Percentiles rank a stretch among this genome's conserved stretches.
Evolutionary conservation across 495 filamentous ascomycete genomes (phyloP).

Genomic region (Opeltia flavorubescens): DNA sequence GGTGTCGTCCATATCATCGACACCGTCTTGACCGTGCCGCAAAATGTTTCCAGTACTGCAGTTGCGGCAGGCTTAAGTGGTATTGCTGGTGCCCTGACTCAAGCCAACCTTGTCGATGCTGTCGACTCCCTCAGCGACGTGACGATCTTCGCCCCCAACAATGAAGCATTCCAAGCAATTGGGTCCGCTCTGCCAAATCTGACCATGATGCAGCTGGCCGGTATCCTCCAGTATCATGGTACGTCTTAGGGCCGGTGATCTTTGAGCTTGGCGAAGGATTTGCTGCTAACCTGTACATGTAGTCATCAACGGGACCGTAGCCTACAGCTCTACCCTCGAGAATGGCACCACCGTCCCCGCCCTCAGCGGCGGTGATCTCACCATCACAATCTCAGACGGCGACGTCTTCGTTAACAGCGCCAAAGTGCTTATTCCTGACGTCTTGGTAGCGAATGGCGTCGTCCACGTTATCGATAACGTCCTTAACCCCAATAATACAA

Average conservation of each 20-base stretch:
- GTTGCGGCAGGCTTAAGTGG: conserved; percentile 39
- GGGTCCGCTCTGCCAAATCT: conserved; percentile 35
- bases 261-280: too few relatives aligned
- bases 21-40: conserved; percentile 39
- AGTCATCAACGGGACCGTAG: conserved; percentile 34
- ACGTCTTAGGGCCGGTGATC: background rate
- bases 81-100: conserved; percentile 38
- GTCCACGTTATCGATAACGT: conserved; percentile 51
- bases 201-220: conserved; percentile 28
- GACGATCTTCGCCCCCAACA: conserved; percentile 49
- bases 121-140: conserved; percentile 32
- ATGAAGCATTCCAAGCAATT: conserved; percentile 47
- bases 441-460: conserved; percentile 51
- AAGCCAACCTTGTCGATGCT: conserved; percentile 25
- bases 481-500: conserved; percentile 42
- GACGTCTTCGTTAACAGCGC: conserved; percentile 39
- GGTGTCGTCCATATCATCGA: conserved; percentile 57
- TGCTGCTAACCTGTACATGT: conserved; percentile 17
- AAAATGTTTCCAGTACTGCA: conserved; percentile 33
- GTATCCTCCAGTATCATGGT: conserved; percentile 26
- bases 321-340: conserved; percentile 33
- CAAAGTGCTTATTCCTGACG: conserved; percentile 39
- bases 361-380: conserved; percentile 32
- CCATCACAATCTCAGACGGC: conserved; percentile 33
- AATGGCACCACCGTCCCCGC: conserved; percentile 32